Percentiles rank a stretch among this genome's conserved stretches.
Conservation (phyloP, 495 filamentous ascomycete genomes). For the Chaetomium tenue region DNA sequence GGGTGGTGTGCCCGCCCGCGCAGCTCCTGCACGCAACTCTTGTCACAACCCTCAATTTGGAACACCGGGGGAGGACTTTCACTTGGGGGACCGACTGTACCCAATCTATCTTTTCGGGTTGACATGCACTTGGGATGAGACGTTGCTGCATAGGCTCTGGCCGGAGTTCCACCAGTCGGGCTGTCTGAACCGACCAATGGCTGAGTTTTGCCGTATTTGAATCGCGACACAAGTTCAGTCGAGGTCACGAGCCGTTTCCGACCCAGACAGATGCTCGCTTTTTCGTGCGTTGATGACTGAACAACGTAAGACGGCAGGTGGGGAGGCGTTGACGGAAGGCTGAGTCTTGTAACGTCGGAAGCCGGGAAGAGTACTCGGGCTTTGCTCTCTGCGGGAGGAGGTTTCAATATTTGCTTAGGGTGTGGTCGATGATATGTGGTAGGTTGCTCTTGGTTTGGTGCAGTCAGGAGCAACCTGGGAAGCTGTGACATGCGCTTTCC, state of each 20-base stretch:
- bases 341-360: background rate
- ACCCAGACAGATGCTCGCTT: background rate
- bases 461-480: too few relatives aligned
- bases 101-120: too few relatives aligned
- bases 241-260: background rate
- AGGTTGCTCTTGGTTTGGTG: too few relatives aligned
- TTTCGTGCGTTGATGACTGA: background rate
- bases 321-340: background rate
- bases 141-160: background rate
- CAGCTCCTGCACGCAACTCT: background rate
- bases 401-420: too few relatives aligned
- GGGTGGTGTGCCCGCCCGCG: background rate
- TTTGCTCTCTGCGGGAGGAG: too few relatives aligned
- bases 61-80: background rate
- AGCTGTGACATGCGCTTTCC: too few relatives aligned
- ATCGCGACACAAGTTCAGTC: background rate
- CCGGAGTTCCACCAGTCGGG: background rate
- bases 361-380: too few relatives aligned
- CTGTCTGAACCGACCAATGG: background rate
- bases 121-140: constrained; percentile 2
- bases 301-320: background rate
- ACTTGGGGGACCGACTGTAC: too few relatives aligned
- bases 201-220: background rate
- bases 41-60: constrained; percentile 13
- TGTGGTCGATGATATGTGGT: too few relatives aligned